These are phyloP conservation scores for Alternaria hordeiaustralica DNA, from an alignment of 2,329 filamentous ascomycete species.

Conservation along the genomic window DNA sequence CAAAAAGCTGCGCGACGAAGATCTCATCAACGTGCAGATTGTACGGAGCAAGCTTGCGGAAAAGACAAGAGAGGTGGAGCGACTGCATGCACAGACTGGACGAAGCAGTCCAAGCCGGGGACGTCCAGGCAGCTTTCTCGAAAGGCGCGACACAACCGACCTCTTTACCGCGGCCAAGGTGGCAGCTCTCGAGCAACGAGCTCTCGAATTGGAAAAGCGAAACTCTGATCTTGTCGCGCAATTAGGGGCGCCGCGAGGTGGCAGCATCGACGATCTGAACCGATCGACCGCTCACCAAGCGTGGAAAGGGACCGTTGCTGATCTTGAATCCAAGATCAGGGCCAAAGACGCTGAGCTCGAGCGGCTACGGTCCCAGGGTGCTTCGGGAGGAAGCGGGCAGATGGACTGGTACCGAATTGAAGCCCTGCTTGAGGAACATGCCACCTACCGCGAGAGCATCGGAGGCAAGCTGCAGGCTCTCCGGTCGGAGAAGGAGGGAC, in stretches of 20 bases:
- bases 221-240: constrained; percentile 47
- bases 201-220: constrained; percentile 51
- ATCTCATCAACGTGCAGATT: constrained; percentile 49
- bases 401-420: constrained; percentile 47
- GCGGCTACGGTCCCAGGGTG: constrained; percentile 18
- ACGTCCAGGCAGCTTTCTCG: constrained; percentile 41
- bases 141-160: constrained; percentile 46
- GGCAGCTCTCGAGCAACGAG: constrained; percentile 52
- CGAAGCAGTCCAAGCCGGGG: constrained; percentile 34
- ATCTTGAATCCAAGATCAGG: constrained; percentile 38
- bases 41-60: constrained; percentile 51
- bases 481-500: constrained; percentile 49
- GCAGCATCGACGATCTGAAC: constrained; percentile 43
- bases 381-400: constrained; percentile 6
- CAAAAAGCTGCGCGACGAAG: constrained; percentile 51
- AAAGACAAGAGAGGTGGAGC: constrained; percentile 47
- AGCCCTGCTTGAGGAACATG: constrained; percentile 50
- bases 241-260: constrained; percentile 35
- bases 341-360: constrained; percentile 40
- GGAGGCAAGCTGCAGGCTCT: constrained; percentile 47
- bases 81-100: constrained; percentile 28
- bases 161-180: constrained; percentile 52
- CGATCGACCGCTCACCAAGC: constrained; percentile 44
- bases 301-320: constrained; percentile 42
- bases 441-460: constrained; percentile 47